Conservation (phyloP, 139 green algal species). For the Pleodorina starrii region DNA sequence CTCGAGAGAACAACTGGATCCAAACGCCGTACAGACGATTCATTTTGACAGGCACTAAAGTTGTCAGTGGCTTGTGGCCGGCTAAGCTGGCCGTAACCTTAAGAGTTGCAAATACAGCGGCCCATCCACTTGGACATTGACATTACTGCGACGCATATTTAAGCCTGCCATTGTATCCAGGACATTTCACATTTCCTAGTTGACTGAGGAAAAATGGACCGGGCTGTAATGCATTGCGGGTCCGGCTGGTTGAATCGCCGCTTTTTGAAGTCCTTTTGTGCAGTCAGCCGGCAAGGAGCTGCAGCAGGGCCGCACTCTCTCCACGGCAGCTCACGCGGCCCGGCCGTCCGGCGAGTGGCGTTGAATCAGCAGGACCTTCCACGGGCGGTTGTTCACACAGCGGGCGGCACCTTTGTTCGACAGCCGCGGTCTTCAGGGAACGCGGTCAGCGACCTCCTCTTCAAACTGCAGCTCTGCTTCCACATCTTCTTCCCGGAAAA, state of each 20-base stretch:
- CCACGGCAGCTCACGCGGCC: not conserved
- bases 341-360: not conserved
- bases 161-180: not conserved
- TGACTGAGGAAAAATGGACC: not conserved
- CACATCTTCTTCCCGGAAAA: conserved; percentile 73
- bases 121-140: too few species aligned
- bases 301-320: not conserved
- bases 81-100: too few species aligned
- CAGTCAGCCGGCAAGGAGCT: not conserved
- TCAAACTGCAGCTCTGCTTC: conserved; percentile 66
- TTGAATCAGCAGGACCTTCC: not conserved
- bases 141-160: too few species aligned
- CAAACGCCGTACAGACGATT: too few species aligned
- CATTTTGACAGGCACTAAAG: too few species aligned
- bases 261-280: not conserved
- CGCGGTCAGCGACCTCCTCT: conserved; percentile 58
- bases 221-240: not conserved
- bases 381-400: not conserved
- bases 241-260: not conserved
- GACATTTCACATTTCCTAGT: not conserved
- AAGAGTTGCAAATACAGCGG: too few species aligned
- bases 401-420: not conserved
- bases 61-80: too few species aligned
- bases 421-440: conserved; percentile 12
- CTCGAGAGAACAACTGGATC: too few species aligned